Evolutionary conservation across 2,329 filamentous ascomycete genomes (phyloP).

Genomic region (Atkinsonella hypoxylon): DNA sequence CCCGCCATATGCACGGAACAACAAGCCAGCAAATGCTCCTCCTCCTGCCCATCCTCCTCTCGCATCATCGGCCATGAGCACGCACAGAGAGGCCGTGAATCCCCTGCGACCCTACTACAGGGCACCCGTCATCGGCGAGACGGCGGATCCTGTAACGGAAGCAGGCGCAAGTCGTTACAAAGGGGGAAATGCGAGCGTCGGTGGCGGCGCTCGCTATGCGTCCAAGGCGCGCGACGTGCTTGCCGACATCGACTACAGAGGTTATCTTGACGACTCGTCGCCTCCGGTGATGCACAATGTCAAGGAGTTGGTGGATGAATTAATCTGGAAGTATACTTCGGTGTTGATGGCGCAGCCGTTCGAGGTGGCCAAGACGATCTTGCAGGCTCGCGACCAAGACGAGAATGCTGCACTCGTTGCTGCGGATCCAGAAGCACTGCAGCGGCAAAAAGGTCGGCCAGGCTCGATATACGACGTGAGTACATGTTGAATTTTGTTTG

Average conservation of each 20-base stretch:
- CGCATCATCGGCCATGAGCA: constrained; percentile 27
- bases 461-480: constrained; percentile 26
- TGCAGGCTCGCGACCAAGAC: constrained; percentile 61
- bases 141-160: constrained; percentile 24
- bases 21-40: constrained; percentile 13
- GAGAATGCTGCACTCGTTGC: constrained; percentile 24
- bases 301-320: constrained; percentile 68
- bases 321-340: constrained; percentile 84
- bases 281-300: constrained; percentile 64
- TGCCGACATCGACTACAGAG: constrained; percentile 82
- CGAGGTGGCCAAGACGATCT: constrained; percentile 86
- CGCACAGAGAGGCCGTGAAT: constrained; percentile 39
- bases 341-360: constrained; percentile 89
- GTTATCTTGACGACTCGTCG: constrained; percentile 67
- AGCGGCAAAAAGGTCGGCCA: constrained; percentile 19
- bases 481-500: neutral
- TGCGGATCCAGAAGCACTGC: constrained; percentile 13
- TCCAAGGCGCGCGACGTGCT: constrained; percentile 71
- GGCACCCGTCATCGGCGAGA: constrained; percentile 42
- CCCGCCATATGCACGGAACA: neutral
- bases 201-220: constrained; percentile 19
- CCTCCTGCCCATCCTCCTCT: constrained; percentile 11
- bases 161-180: constrained; percentile 34
- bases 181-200: constrained; percentile 29
- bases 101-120: constrained; percentile 62